Percentiles rank a stretch among this genome's conserved stretches.
Evolutionary conservation across 306 rosid genomes (phyloP).

Genomic region (Cucumis sativus): Cucumber_9930_V3 NC_026660.2:3534001-3534500

Average conservation of each 20-base stretch:
- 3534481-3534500: constrained; percentile 61
- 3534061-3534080: neutral
- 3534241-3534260: neutral
- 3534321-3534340: neutral
- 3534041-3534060: neutral
- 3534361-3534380: constrained; percentile 84
- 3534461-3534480: constrained; percentile 81
- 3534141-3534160: neutral
- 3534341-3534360: constrained; percentile 26
- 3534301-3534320: no score
- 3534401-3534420: constrained; percentile 74
- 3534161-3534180: neutral
- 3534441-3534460: constrained; percentile 76
- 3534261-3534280: neutral
- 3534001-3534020: neutral
- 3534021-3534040: neutral
- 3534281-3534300: no score
- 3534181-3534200: neutral
- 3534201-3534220: neutral
- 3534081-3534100: neutral
- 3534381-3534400: constrained; percentile 85
- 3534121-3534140: neutral
- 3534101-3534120: neutral
- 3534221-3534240: neutral
- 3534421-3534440: constrained; percentile 89